phyloP scores from a whole-genome alignment of 495 filamentous ascomycete genomes.

The Daldinia loculata region DNA sequence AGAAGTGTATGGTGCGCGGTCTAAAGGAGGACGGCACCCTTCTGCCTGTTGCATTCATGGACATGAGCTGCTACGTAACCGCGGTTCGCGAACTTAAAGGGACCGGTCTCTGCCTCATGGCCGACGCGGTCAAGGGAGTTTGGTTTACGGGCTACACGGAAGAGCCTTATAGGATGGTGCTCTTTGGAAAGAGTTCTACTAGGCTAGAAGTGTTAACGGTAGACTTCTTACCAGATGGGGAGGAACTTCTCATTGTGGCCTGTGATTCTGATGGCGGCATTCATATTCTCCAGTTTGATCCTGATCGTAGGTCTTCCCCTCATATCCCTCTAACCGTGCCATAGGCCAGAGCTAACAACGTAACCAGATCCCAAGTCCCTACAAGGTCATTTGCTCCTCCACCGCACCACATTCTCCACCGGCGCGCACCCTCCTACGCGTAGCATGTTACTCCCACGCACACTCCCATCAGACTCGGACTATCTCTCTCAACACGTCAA shows the following conservation, averaged over 20 bases:
- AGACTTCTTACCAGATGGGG: constrained; percentile 88
- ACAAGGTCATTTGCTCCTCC: constrained; percentile 85
- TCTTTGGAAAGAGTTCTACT: constrained; percentile 86
- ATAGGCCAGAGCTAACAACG: constrained; percentile 36
- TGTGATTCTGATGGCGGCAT: constrained; percentile 86
- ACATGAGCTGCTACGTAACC: constrained; percentile 92
- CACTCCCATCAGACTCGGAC: constrained; percentile 52
- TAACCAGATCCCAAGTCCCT: constrained; percentile 87
- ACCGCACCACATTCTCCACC: constrained; percentile 82
- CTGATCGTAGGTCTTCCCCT: constrained; percentile 68
- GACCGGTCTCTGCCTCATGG: constrained; percentile 83
- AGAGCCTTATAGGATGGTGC: constrained; percentile 92
- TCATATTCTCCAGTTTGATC: constrained; percentile 91
- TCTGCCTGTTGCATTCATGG: constrained; percentile 95
- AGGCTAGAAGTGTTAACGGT: constrained; percentile 80
- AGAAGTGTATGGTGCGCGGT: constrained; percentile 96
- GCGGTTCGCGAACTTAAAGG: constrained; percentile 80
- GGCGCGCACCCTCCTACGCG: constrained; percentile 78
- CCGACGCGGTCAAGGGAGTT: constrained; percentile 89
- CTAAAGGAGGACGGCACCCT: constrained; percentile 93
- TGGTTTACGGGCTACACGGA: constrained; percentile 96
- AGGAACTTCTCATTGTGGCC: constrained; percentile 81
- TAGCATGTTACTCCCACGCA: constrained; percentile 78
- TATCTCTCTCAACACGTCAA: constrained; percentile 51
- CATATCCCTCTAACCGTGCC: not conserved